Base-by-base conservation (phyloP, 345 rosid genomes). In the Camelina laxa region DNA sequence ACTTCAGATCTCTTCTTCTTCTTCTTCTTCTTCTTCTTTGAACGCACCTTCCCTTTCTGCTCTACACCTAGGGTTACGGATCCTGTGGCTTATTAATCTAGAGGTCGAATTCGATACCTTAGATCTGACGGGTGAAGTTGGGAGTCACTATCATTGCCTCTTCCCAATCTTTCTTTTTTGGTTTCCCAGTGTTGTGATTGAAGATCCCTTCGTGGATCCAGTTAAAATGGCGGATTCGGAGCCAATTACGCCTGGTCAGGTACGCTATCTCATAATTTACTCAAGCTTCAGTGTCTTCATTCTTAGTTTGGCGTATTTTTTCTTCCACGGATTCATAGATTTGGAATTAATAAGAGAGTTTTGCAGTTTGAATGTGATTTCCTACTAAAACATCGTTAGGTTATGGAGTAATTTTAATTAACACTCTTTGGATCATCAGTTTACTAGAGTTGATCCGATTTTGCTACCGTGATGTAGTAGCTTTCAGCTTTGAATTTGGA, bases 231-330 rank as follows among this genome's bases (percentile, higher is more conserved):
- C 66, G 81, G 87, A 75, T 73, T 79, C 79, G n/a, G 84, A 78
- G 80, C 83, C 88, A 51, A 83, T 93, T 41, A 83, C 98, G 79
- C 92, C 97, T 80, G 96, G 97, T 58, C 94, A 83, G 97, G 98
- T 93, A 50, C 59, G 22, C 12, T 14, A 6, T 65, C 22, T 35
- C 71, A 7, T 48, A 2, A 35, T 9, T 51, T 19, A 19, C 42
- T n/a, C 44, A 60, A 19, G 69, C 59, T 22, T 39, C 44, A 41
- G 3, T 45, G 9, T 24, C 57, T 70, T 48, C 58, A n/a, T 70
- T 69, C n/a, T 27, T 4, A 27, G 64, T 60, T 49, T 33, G 0
- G 27, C 39, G 3, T n/a, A 62, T 31, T 27, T 27, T 36, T 21
- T 45, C 51, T 17, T 38, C 39, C 13, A 30, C 36, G 38, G 66